Percentiles rank a stretch among this genome's conserved stretches.
Conservation (phyloP, 495 filamentous ascomycete species). For the Aspergillus sclerotioniger region DNA sequence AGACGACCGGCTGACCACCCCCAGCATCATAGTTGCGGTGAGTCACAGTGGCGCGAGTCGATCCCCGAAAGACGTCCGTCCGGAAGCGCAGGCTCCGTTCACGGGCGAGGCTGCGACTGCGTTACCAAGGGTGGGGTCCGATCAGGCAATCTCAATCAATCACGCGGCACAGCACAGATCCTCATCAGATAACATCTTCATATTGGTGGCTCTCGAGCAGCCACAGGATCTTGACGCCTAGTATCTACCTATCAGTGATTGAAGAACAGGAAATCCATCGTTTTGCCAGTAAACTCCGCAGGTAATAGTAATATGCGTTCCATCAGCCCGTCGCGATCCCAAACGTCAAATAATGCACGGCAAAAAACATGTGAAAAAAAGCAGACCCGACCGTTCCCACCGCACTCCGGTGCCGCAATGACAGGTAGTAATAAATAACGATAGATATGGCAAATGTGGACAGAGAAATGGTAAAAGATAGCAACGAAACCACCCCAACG, state of each 20-base stretch:
- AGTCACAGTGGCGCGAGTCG: background rate
- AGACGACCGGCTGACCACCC: background rate
- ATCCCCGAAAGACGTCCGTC: background rate
- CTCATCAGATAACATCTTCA: background rate
- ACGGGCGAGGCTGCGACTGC: background rate
- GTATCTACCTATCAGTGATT: background rate
- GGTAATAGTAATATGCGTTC: slow-evolving; percentile 14
- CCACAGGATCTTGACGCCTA: background rate
- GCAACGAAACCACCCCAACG: slow-evolving; percentile 21
- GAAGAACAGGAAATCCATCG: slow-evolving; percentile 5
- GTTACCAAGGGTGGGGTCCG: background rate
- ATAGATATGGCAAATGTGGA: slow-evolving; percentile 19
- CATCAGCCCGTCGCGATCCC: slow-evolving; percentile 1
- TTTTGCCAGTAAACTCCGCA: slow-evolving; percentile 11
- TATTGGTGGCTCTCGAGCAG: background rate
- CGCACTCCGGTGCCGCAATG: slow-evolving; percentile 36
- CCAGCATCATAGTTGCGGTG: slow-evolving; percentile 5
- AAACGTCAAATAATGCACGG: background rate
- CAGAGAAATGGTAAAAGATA: slow-evolving; percentile 24
- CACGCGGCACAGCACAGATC: background rate
- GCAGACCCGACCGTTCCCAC: slow-evolving; percentile 34
- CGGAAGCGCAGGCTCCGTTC: background rate
- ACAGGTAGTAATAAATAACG: slow-evolving; percentile 16
- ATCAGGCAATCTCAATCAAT: background rate
- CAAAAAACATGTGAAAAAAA: slow-evolving; percentile 15